Evolutionary conservation across 495 filamentous ascomycete species (phyloP).

Genomic region (Oleoguttula mirabilis): DNA sequence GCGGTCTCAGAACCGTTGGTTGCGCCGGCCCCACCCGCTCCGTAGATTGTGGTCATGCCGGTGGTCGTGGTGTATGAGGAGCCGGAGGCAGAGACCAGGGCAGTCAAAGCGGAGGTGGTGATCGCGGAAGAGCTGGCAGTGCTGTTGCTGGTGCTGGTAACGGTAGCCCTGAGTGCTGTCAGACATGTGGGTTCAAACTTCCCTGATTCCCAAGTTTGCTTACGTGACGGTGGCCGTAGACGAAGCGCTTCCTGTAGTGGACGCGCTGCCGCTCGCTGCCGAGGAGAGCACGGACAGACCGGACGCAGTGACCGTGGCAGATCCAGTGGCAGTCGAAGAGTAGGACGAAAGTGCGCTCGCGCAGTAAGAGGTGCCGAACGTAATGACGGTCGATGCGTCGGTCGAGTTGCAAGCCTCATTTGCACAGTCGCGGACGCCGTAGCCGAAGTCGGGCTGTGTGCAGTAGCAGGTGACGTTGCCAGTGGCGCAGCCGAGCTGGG

Average conservation of each 20-base stretch:
- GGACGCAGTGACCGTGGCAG: constrained; percentile 7
- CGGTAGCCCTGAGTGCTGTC: no score
- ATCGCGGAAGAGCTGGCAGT: constrained; percentile 14
- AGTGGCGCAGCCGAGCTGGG: constrained; percentile 46
- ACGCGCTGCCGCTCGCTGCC: constrained; percentile 12
- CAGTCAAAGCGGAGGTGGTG: constrained; percentile 23
- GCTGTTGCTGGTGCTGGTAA: no score
- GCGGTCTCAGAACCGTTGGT: no score
- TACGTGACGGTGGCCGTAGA: constrained; percentile 1
- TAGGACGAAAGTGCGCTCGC: constrained; percentile 17
- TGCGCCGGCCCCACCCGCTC: constrained; percentile 17
- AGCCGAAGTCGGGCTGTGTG: constrained; percentile 51
- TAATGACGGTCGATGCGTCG: constrained; percentile 25
- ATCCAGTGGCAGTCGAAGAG: constrained; percentile 13
- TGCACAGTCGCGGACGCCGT: constrained; percentile 72
- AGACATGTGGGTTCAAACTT: no score
- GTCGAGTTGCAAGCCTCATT: constrained; percentile 44
- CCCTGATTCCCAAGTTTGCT: no score
- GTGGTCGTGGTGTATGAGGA: constrained; percentile 19
- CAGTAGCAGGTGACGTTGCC: constrained; percentile 59
- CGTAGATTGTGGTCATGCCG: constrained; percentile 25
- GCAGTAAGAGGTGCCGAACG: constrained; percentile 34
- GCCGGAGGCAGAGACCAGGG: constrained; percentile 16
- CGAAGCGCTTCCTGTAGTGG: constrained; percentile 6
- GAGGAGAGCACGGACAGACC: constrained; percentile 21